Base-by-base conservation (phyloP, 768 basidiomycete species). In the Lactarius quietus region DNA sequence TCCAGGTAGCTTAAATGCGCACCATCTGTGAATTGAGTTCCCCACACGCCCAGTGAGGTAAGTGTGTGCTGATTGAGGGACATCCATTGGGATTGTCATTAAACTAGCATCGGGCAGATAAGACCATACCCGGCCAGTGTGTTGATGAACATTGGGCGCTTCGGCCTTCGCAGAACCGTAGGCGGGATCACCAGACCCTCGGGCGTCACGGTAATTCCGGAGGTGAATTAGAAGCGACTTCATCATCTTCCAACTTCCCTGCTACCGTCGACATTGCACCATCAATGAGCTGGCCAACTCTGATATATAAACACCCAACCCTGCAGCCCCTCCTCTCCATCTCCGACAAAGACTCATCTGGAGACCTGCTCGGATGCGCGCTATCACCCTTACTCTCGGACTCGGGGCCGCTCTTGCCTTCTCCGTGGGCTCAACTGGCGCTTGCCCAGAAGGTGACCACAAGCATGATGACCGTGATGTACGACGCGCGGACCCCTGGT, bases 231-330 rank as follows among this genome's bases (percentile, higher is more conserved):
- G 36, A 9, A 36, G 36, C 36, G n/a, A 48, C n/a, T 48, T 23
- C 9, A n/a, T 10, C 20, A 45, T n/a, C n/a, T n/a, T 45, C n/a
- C 43, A n/a, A 67, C 41, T 43, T 43, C 41, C 41, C 6, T 43
- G 20, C 41, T 36, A 43, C n/a, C 10, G 9, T 36, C 33, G n/a
- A 36, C 10, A 12, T 2, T 95, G 94, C 23, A 93, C 31, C 6
- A 36, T 12, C 6, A 18, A 33, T 18, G 10, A 28, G 43, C 29
- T 53, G 29, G n/a, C 45, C 45, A 48, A 48, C 31, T 29, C 10
- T 9, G 17, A 20, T 33, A 54, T 31, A 54, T 29, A 54, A 29
- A 20, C 17, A 8, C 15, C 8, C 31, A 18, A 9, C 4, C 29
- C 29, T 9, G 28, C 53, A 14, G 31, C 20, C 15, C 28, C 18